These are phyloP conservation scores for Phytophthora uliginosa DNA, from an alignment of 352 stramenopile species.

Conservation along the genomic window DNA sequence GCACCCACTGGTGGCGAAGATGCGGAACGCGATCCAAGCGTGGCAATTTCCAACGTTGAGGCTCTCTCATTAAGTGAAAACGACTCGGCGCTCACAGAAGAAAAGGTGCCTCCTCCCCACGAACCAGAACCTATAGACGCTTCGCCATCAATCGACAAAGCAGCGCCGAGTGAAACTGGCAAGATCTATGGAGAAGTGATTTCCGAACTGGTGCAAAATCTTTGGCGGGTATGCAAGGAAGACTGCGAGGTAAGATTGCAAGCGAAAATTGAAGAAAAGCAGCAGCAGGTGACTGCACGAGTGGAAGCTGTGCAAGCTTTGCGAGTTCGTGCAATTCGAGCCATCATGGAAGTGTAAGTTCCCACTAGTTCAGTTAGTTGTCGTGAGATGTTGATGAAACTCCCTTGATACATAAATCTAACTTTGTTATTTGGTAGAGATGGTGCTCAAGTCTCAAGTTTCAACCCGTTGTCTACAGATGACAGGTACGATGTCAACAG, in stretches of 20 bases:
- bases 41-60: slow-evolving; percentile 8
- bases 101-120: slow-evolving; percentile 21
- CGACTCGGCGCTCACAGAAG: slow-evolving; percentile 16
- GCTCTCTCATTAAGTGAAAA: slow-evolving; percentile 26
- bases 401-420: background rate
- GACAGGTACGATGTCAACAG: slow-evolving; percentile 36
- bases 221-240: slow-evolving; percentile 67
- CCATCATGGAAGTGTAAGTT: slow-evolving; percentile 77
- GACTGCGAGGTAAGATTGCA: slow-evolving; percentile 67
- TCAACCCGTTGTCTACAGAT: slow-evolving; percentile 45
- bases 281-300: slow-evolving; percentile 70
- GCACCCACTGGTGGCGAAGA: slow-evolving; percentile 1
- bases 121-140: slow-evolving; percentile 13
- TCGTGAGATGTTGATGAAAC: background rate
- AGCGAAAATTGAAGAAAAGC: slow-evolving; percentile 86
- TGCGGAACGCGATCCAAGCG: background rate
- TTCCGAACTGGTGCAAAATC: slow-evolving; percentile 73
- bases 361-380: background rate
- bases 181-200: slow-evolving; percentile 81
- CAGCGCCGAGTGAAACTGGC: slow-evolving; percentile 6
- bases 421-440: slow-evolving; percentile 39
- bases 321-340: slow-evolving; percentile 57
- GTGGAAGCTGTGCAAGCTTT: slow-evolving; percentile 74
- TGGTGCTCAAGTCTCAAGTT: slow-evolving; percentile 51
- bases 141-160: slow-evolving; percentile 16